Percentiles rank a stretch among this genome's conserved stretches.
Conservation (phyloP, 306 rosid genomes). For the Pachyrhizus erosus region DNA sequence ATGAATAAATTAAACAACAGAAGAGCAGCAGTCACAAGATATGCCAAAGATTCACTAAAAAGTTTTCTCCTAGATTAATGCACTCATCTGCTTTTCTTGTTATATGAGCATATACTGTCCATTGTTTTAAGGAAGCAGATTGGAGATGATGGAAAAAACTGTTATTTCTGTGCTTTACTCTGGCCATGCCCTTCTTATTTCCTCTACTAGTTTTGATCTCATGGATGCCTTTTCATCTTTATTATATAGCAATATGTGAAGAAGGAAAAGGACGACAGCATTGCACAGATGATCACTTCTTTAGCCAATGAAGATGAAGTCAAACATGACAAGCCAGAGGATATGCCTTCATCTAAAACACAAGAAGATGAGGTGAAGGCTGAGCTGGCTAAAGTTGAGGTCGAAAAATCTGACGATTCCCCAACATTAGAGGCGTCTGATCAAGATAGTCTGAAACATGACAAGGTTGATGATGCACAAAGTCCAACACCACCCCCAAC, state of each 20-base stretch:
- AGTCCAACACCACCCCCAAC: conserved; percentile 25
- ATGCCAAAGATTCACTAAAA: conserved; percentile 17
- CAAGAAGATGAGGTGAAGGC: conserved; percentile 42
- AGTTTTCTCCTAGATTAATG: not conserved
- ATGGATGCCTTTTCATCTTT: not conserved
- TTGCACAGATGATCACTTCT: conserved; percentile 40
- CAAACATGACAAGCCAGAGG: conserved; percentile 45
- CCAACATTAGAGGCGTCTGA: conserved; percentile 26
- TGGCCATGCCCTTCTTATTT: no score
- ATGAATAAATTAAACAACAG: no score
- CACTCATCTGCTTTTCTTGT: not conserved
- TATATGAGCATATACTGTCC: not conserved
- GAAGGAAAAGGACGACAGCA: conserved; percentile 51
- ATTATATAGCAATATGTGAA: conserved; percentile 56
- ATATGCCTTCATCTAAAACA: conserved; percentile 15
- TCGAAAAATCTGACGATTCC: conserved; percentile 42
- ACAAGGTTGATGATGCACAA: conserved; percentile 36
- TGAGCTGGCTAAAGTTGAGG: conserved; percentile 37
- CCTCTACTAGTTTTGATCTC: no score
- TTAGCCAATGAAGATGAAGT: conserved; percentile 50
- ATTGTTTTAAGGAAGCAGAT: not conserved
- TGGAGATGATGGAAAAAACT: conserved; percentile 8
- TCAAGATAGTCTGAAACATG: conserved; percentile 39
- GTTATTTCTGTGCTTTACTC: not conserved
- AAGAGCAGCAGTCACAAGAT: no score